phyloP scores from a whole-genome alignment of 805 yeast species.

The Saccharomycopsis capsularis region DNA sequence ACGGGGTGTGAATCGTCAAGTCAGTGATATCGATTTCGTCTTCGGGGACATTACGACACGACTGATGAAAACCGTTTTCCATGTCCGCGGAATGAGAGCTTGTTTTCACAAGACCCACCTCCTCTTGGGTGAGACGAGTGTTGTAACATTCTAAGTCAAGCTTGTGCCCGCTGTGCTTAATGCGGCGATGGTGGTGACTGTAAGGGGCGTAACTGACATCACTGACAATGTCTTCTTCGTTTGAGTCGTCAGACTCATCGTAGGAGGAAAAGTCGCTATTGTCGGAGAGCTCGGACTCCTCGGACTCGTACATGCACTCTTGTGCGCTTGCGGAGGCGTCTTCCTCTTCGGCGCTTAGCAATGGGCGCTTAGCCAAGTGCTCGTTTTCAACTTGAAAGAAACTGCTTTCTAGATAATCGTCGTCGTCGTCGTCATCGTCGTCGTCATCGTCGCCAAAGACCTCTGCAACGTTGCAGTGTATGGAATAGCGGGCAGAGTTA shows the following conservation, averaged over 20 bases:
- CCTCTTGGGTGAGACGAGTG: too few relatives aligned
- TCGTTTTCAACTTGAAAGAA: too few relatives aligned
- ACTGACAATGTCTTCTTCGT: background rate
- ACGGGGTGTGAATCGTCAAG: background rate
- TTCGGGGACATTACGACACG: background rate
- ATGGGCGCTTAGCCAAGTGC: background rate
- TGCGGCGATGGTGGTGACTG: too few relatives aligned
- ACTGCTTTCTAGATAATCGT: too few relatives aligned
- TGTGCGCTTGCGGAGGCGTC: background rate
- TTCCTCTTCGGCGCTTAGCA: background rate
- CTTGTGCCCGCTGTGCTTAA: background rate
- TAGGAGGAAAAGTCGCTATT: conserved; percentile 21
- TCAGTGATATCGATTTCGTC: background rate
- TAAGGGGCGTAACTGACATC: background rate
- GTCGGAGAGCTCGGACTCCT: conserved; percentile 14
- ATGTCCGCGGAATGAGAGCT: background rate
- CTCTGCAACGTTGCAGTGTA: conserved; percentile 7
- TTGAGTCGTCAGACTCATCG: background rate
- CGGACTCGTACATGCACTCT: background rate
- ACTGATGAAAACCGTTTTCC: background rate
- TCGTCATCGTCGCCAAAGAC: conserved; percentile 8
- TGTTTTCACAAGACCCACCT: background rate
- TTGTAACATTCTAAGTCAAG: too few relatives aligned
- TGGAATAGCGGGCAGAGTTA: background rate
- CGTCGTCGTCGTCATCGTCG: background rate